phyloP scores from a whole-genome alignment of 2,329 filamentous ascomycete species.

The Fusarium miscanthi region DNA sequence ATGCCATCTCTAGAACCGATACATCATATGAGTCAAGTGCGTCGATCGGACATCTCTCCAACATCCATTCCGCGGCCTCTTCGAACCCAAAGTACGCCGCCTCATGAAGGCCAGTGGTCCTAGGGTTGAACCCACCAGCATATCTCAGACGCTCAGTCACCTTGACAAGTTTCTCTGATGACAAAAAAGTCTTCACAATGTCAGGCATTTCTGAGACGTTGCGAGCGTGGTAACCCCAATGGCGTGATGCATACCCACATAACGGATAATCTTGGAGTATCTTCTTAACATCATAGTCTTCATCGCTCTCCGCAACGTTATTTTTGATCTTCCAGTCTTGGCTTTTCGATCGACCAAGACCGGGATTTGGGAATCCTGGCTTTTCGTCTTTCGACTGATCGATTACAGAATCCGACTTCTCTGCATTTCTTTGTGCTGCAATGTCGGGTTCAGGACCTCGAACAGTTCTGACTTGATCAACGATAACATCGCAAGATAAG shows the following conservation, averaged over 20 bases:
- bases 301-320: slow-evolving; percentile 43
- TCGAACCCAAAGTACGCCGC: slow-evolving; percentile 1
- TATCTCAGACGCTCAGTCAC: background rate
- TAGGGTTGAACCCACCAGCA: background rate
- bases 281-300: slow-evolving; percentile 46
- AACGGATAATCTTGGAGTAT: slow-evolving; percentile 45
- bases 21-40: background rate
- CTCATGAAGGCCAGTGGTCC: slow-evolving; percentile 7
- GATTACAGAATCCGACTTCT: background rate
- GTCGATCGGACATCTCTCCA: background rate
- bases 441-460: background rate
- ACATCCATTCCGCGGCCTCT: background rate
- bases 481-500: background rate
- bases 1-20: background rate
- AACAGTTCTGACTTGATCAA: background rate
- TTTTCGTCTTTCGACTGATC: slow-evolving; percentile 9
- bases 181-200: background rate
- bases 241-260: background rate
- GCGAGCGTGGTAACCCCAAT: background rate
- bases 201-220: background rate
- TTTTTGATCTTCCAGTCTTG: slow-evolving; percentile 13
- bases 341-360: background rate
- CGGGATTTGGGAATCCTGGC: background rate
- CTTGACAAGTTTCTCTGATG: background rate
- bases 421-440: background rate